Evolutionary conservation across 2,329 filamentous ascomycete species (phyloP).

Genomic region (Paraconiothyrium brasiliense): DNA sequence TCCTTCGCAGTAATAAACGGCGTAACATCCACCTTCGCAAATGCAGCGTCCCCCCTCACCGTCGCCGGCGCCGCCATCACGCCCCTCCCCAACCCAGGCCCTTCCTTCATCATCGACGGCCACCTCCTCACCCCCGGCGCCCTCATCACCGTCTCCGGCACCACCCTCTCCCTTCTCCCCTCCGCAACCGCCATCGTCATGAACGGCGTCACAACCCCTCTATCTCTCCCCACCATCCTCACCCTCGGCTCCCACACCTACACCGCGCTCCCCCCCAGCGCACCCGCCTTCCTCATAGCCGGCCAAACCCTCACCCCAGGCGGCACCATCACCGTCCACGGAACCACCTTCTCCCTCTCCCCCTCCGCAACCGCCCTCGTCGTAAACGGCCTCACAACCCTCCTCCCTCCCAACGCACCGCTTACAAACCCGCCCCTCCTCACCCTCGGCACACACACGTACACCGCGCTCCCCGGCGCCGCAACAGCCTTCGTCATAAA

Average conservation of each 20-base stretch:
- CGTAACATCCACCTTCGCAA: constrained; percentile 44
- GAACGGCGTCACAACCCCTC: constrained; percentile 41
- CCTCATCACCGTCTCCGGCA: constrained; percentile 44
- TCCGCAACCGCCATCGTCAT: constrained; percentile 40
- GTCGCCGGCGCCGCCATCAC: constrained; percentile 40
- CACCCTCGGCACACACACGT: constrained; percentile 43
- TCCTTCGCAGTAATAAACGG: constrained; percentile 47
- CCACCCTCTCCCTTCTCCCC: constrained; percentile 43
- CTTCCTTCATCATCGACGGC: constrained; percentile 49
- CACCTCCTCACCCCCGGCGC: constrained; percentile 52
- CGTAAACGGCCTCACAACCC: constrained; percentile 45
- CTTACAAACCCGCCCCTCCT: constrained; percentile 42
- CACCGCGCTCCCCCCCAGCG: constrained; percentile 38
- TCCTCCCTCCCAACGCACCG: not conserved
- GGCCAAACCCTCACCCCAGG: constrained; percentile 52
- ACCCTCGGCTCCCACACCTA: constrained; percentile 43
- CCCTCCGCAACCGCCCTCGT: constrained; percentile 41
- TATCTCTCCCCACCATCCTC: constrained; percentile 35
- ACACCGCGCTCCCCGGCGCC: constrained; percentile 33
- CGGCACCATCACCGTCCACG: constrained; percentile 45
- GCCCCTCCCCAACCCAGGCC: constrained; percentile 42
- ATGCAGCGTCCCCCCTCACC: constrained; percentile 39
- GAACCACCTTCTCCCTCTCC: constrained; percentile 45
- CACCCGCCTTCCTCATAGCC: constrained; percentile 49
- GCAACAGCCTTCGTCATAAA: constrained; percentile 50